Conservation (phyloP, 352 stramenopile genomes). For the Phytophthora crassamura region DNA sequence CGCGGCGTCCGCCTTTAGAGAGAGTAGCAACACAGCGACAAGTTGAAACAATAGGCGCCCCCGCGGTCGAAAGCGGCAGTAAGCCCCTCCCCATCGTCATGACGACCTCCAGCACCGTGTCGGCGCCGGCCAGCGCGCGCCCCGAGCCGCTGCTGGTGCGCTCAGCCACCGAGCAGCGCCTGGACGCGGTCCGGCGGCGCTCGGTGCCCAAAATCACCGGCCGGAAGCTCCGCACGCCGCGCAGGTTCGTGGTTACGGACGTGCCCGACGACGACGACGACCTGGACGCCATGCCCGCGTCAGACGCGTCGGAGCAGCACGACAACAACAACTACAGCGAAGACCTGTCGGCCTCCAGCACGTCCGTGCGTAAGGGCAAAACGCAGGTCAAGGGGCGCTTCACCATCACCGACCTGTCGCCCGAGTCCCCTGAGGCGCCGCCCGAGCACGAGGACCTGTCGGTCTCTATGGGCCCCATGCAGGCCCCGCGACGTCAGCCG, state of each 20-base stretch:
- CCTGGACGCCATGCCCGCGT: constrained; percentile 14
- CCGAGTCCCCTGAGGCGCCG: constrained; percentile 52
- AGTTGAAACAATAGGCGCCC: constrained; percentile 19
- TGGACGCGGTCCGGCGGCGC: constrained; percentile 28
- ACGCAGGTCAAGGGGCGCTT: constrained; percentile 81
- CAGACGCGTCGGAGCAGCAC: constrained; percentile 16
- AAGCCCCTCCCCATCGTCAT: constrained; percentile 11
- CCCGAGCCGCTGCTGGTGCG: constrained; percentile 17
- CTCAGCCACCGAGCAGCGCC: constrained; percentile 23
- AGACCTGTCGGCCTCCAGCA: constrained; percentile 25
- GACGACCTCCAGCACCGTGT: constrained; percentile 40
- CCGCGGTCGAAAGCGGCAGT: neutral
- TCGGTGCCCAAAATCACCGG: constrained; percentile 63
- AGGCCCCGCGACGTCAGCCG: constrained; percentile 19
- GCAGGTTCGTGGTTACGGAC: constrained; percentile 80
- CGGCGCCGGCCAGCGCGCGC: constrained; percentile 4
- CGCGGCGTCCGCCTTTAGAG: neutral
- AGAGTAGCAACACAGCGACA: no score
- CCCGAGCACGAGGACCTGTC: constrained; percentile 36
- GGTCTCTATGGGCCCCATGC: constrained; percentile 25
- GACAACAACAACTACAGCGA: constrained; percentile 30
- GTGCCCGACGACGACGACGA: constrained; percentile 66
- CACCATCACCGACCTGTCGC: constrained; percentile 83
- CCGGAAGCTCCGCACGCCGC: constrained; percentile 59
- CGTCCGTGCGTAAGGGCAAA: constrained; percentile 52